Conservation (phyloP, 2,329 filamentous ascomycete species). For the Pyrenochaeta sp. region DNA sequence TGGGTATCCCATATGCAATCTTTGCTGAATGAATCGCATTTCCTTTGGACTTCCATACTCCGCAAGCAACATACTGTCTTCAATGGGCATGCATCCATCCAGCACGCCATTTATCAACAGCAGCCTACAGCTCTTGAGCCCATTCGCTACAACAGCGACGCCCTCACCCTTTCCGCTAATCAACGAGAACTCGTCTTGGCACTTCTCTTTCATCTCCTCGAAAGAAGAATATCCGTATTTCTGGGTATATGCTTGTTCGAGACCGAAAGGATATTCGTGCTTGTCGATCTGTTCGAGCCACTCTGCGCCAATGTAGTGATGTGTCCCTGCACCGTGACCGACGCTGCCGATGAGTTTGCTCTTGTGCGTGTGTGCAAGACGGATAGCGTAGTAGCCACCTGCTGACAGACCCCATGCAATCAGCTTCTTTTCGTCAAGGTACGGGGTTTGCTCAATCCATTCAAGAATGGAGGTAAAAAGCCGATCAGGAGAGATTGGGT, state of each 20-base stretch:
- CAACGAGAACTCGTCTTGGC: slow-evolving; percentile 59
- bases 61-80: slow-evolving; percentile 63
- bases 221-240: slow-evolving; percentile 53
- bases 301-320: slow-evolving; percentile 63
- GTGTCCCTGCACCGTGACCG: slow-evolving; percentile 62
- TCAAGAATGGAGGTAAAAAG: slow-evolving; percentile 61
- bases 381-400: slow-evolving; percentile 65
- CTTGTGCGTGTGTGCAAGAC: slow-evolving; percentile 64
- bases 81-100: slow-evolving; percentile 68
- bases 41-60: slow-evolving; percentile 62
- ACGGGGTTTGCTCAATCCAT: slow-evolving; percentile 55
- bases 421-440: slow-evolving; percentile 57
- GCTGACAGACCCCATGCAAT: slow-evolving; percentile 65
- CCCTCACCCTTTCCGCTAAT: slow-evolving; percentile 61
- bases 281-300: slow-evolving; percentile 62
- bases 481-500: slow-evolving; percentile 59
- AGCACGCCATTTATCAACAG: slow-evolving; percentile 64
- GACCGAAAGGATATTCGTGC: slow-evolving; percentile 66
- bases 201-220: slow-evolving; percentile 56
- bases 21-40: slow-evolving; percentile 53
- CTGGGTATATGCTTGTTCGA: slow-evolving; percentile 56
- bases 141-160: slow-evolving; percentile 41
- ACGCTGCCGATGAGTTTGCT: slow-evolving; percentile 57
- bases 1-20: slow-evolving; percentile 57
- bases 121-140: slow-evolving; percentile 55